Base-by-base conservation (phyloP, 768 basidiomycete genomes). In the Termitomyces sp. region DNA sequence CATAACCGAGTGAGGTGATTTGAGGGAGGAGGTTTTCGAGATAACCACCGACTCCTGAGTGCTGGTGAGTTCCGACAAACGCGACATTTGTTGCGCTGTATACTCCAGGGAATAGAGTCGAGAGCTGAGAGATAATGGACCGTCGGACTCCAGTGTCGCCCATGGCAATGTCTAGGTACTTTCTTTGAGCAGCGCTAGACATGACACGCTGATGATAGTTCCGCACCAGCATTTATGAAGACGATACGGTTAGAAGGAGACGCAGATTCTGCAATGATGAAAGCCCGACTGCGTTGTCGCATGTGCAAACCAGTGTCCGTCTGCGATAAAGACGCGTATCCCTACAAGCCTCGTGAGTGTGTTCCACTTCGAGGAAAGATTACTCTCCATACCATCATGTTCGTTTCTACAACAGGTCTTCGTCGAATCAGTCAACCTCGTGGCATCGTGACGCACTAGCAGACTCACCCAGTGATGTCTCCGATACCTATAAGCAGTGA, bases 31-130 rank as follows among this genome's bases (percentile, higher is more conserved):
- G 77, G 64, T 90, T 81, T 75, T 91, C 88, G 46, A 87, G 75
- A 71, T 90, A 91, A 0, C 88, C 88, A 20, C 88, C 89, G 28
- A 89, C 90, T 16, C 88, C 90, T 0, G 86, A 75, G 68, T 92
- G 90, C 62, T 84, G 81, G 64, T 92, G 90, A 0, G 89, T 91
- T 49, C 84, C 82, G 26, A 86, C 82, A 60, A 92, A 83, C 2
- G 89, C 89, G 56, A 88, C 81, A 62, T 92, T 92, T n/a, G 73
- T 74, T 60, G 85, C 72, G 12, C 76, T 82, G 71, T 91, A 92
- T 1, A 90, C 59, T 0, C 82, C 83, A 1, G 86, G 82, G 65
- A 80, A 88, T 45, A 78, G 70, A 10, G 75, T 61, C 7, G 83
- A 77, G 10, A 92, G 77, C 41, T 79, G 71, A 4, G 76, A 67